Conservation (phyloP, 768 basidiomycete genomes). For the Suillus cothurnatus region DNA sequence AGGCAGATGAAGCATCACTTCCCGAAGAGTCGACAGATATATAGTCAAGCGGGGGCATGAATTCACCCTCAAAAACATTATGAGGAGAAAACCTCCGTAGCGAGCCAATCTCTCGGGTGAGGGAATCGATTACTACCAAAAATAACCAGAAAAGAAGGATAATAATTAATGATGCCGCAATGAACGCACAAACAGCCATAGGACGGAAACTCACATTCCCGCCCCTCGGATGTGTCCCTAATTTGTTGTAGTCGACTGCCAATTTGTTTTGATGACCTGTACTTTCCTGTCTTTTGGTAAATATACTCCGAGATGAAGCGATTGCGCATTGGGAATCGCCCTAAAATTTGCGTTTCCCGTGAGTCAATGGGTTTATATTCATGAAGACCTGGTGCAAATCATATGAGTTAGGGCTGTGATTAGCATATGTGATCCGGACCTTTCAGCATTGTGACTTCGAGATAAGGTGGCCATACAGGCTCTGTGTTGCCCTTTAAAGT, state of each 20-base stretch:
- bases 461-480: constrained; percentile 78
- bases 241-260: constrained; percentile 81
- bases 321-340: constrained; percentile 78
- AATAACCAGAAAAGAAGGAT: constrained; percentile 28
- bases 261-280: constrained; percentile 76
- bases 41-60: constrained; percentile 21
- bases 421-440: constrained; percentile 41
- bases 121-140: constrained; percentile 38
- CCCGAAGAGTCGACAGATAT: constrained; percentile 24
- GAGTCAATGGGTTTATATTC: constrained; percentile 75
- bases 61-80: constrained; percentile 16
- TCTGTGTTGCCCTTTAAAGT: constrained; percentile 66
- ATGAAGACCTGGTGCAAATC: constrained; percentile 53
- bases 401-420: constrained; percentile 20
- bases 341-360: constrained; percentile 70
- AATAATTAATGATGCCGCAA: constrained; percentile 26
- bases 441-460: constrained; percentile 77
- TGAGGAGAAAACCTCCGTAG: constrained; percentile 20
- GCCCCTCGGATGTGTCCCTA: constrained; percentile 72
- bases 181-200: constrained; percentile 20
- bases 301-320: constrained; percentile 82
- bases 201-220: constrained; percentile 54
- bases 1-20: constrained; percentile 21
- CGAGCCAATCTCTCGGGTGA: constrained; percentile 31
- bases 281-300: constrained; percentile 65